phyloP scores from a whole-genome alignment of 2,329 filamentous ascomycete species.

The Talaromyces sp. region DNA sequence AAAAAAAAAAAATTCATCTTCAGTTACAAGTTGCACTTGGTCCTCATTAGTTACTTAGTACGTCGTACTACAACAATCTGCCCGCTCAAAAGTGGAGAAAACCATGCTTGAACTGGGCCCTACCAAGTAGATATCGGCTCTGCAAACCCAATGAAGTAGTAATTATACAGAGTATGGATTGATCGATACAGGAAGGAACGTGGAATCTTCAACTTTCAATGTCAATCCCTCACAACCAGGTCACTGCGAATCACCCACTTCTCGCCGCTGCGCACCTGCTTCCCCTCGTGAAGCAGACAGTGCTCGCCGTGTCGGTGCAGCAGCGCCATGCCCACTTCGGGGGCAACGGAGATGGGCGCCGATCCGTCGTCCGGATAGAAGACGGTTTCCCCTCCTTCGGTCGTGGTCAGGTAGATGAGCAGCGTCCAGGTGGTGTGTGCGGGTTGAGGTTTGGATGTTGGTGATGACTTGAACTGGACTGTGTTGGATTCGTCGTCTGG shows the following conservation, averaged over 20 bases:
- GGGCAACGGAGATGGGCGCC: constrained; percentile 62
- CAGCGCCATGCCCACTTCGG: constrained; percentile 79
- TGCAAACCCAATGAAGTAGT: too few species aligned
- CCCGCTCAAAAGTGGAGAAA: background rate
- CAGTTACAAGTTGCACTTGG: background rate
- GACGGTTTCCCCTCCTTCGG: constrained; percentile 80
- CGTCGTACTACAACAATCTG: background rate
- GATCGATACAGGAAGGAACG: too few species aligned
- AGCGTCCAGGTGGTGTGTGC: constrained; percentile 86
- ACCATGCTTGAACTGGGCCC: background rate
- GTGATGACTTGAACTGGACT: constrained; percentile 47
- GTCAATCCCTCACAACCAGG: constrained; percentile 42
- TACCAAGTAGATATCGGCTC: background rate
- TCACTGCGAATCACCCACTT: constrained; percentile 91
- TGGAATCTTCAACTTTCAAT: background rate
- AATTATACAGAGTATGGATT: background rate
- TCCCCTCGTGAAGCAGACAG: constrained; percentile 84
- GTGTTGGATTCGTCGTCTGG: constrained; percentile 82
- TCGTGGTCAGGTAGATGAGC: constrained; percentile 80
- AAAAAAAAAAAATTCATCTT: background rate
- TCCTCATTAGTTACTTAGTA: too few species aligned
- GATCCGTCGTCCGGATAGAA: constrained; percentile 68
- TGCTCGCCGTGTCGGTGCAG: constrained; percentile 85
- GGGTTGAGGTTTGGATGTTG: constrained; percentile 35
- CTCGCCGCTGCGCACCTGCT: constrained; percentile 71